These are phyloP conservation scores for Diplodia mutila DNA, from an alignment of 2,329 filamentous ascomycete species.

Conservation along the genomic window DNA sequence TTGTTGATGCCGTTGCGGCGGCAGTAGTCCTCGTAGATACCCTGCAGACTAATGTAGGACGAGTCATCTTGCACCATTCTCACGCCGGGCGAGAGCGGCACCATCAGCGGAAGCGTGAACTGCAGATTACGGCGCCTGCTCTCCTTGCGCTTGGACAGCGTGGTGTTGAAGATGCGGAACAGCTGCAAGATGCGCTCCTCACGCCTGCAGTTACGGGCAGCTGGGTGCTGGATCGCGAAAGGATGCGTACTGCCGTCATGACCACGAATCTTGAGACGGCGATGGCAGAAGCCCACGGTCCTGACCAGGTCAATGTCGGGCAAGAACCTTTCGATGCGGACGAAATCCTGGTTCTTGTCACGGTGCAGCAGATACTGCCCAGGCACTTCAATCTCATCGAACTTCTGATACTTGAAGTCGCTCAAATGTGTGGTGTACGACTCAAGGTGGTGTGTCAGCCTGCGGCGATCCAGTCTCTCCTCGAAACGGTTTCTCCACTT, in stretches of 20 bases:
- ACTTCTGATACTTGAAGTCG: slow-evolving; percentile 96
- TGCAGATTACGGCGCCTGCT: slow-evolving; percentile 90
- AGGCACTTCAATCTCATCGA: slow-evolving; percentile 97
- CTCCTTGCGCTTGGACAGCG: slow-evolving; percentile 90
- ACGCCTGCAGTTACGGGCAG: slow-evolving; percentile 85
- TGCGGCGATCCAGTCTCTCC: slow-evolving; percentile 88
- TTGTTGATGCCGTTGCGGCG: slow-evolving; percentile 84
- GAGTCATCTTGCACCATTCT: slow-evolving; percentile 94
- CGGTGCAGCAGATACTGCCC: slow-evolving; percentile 97
- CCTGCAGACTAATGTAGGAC: slow-evolving; percentile 91
- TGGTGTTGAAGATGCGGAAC: slow-evolving; percentile 96
- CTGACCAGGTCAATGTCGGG: slow-evolving; percentile 93
- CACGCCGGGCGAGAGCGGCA: slow-evolving; percentile 92
- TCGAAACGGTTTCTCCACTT: slow-evolving; percentile 98
- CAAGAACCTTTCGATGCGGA: slow-evolving; percentile 94
- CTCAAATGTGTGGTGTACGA: slow-evolving; percentile 87
- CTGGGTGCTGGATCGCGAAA: slow-evolving; percentile 95
- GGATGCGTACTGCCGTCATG: slow-evolving; percentile 97
- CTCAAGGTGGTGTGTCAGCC: slow-evolving; percentile 75
- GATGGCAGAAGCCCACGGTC: slow-evolving; percentile 86
- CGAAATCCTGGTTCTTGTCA: slow-evolving; percentile 98
- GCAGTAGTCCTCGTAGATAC: slow-evolving; percentile 95
- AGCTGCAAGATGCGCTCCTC: slow-evolving; percentile 95
- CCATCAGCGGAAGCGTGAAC: slow-evolving; percentile 94
- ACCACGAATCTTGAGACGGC: slow-evolving; percentile 91